phyloP scores from a whole-genome alignment of 495 filamentous ascomycete species.

The Aspergillus bertholletiae region DNA sequence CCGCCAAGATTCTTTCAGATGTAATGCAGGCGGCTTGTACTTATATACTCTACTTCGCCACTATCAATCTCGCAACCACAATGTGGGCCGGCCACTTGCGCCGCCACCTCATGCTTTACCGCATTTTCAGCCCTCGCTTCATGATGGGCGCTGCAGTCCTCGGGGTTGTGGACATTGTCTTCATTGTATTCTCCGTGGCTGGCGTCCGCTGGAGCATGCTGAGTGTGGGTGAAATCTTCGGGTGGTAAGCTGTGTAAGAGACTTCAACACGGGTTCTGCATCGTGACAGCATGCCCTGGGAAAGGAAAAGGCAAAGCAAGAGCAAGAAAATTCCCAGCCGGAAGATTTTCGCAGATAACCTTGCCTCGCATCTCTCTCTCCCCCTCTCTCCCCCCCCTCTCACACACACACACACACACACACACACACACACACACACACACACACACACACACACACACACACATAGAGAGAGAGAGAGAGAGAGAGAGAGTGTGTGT shows the following conservation, averaged over 20 bases:
- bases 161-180: conserved; percentile 72
- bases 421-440: too few relatives aligned
- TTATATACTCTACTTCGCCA: conserved; percentile 76
- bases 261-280: neutral
- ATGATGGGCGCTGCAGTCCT: conserved; percentile 76
- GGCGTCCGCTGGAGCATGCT: conserved; percentile 69
- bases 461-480: too few relatives aligned
- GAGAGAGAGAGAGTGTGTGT: too few relatives aligned
- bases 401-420: too few relatives aligned
- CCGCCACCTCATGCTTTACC: conserved; percentile 92
- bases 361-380: too few relatives aligned
- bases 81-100: conserved; percentile 84
- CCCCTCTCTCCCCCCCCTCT: too few relatives aligned
- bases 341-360: too few relatives aligned
- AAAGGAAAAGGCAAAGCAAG: too few relatives aligned
- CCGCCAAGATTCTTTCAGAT: conserved; percentile 54
- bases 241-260: conserved; percentile 46
- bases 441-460: too few relatives aligned
- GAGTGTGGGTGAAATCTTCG: conserved; percentile 86
- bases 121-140: conserved; percentile 89
- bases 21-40: conserved; percentile 66
- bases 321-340: too few relatives aligned
- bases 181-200: conserved; percentile 60
- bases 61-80: conserved; percentile 76
- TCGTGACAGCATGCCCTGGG: neutral